Percentiles rank a stretch among this genome's conserved stretches.
Evolutionary conservation across 2,329 filamentous ascomycete genomes (phyloP).

Genomic region (Ophiostoma piceae): DNA sequence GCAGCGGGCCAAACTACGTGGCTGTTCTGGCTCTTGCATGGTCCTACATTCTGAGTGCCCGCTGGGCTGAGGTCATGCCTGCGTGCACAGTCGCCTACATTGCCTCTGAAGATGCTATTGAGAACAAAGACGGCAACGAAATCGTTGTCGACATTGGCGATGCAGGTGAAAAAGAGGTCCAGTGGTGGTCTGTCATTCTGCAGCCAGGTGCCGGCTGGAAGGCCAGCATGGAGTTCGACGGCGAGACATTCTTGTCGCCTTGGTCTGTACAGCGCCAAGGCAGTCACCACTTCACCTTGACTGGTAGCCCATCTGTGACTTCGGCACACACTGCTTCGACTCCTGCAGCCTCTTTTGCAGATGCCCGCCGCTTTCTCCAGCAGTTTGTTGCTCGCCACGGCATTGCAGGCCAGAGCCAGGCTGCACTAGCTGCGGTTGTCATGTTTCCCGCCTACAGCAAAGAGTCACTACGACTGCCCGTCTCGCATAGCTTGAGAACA

Average conservation of each 20-base stretch:
- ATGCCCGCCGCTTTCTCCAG: constrained; percentile 28
- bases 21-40: constrained; percentile 22
- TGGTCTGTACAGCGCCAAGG: constrained; percentile 26
- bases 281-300: constrained; percentile 7
- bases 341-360: constrained; percentile 23
- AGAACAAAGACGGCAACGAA: neutral
- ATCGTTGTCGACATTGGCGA: constrained; percentile 23
- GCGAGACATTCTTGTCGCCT: constrained; percentile 25
- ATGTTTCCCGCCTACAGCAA: too few species aligned
- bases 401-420: constrained; percentile 28
- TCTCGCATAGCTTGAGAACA: too few species aligned
- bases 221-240: constrained; percentile 22
- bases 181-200: constrained; percentile 25
- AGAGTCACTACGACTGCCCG: too few species aligned
- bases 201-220: constrained; percentile 24
- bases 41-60: constrained; percentile 23
- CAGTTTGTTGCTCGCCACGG: constrained; percentile 28
- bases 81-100: constrained; percentile 13
- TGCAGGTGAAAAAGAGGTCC: constrained; percentile 18
- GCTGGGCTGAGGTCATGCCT: constrained; percentile 21
- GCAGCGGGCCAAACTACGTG: constrained; percentile 17
- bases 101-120: neutral
- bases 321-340: neutral
- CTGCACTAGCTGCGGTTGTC: constrained; percentile 30
- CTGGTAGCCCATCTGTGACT: neutral